Conservation (phyloP, 192 early-diverging fungal species). For the Coemansia sp. region DNA sequence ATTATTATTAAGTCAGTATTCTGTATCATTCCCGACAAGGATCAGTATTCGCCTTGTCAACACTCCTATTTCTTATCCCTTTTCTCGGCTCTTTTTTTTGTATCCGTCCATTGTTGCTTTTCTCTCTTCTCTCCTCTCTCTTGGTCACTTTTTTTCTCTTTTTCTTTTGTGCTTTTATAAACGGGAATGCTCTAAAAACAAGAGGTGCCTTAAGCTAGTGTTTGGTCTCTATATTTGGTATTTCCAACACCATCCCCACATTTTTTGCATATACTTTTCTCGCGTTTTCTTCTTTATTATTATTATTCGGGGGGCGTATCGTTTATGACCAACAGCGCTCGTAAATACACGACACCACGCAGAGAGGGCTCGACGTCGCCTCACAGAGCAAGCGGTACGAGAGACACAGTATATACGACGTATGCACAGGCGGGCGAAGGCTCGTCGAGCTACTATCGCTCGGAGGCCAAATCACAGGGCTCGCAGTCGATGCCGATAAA, state of each 20-base stretch:
- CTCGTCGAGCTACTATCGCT: neutral
- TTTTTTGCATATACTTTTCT: neutral
- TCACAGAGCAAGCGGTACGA: neutral
- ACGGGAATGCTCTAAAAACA: slow-evolving; percentile 3
- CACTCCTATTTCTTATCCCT: slow-evolving; percentile 4
- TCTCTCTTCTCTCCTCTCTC: neutral
- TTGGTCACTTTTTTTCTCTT: neutral
- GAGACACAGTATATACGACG: neutral
- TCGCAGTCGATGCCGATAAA: neutral
- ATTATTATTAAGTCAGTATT: slow-evolving; percentile 1
- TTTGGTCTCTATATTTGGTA: neutral
- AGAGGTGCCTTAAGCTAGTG: neutral
- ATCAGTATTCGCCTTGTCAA: slow-evolving; percentile 5
- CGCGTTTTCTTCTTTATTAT: neutral
- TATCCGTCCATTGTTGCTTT: neutral
- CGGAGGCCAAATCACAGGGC: neutral
- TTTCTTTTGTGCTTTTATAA: neutral
- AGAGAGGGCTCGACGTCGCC: slow-evolving; percentile 6
- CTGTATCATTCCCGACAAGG: slow-evolving; percentile 11
- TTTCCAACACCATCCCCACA: neutral
- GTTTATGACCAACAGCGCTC: neutral
- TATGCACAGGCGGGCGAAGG: neutral
- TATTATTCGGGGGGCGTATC: neutral
- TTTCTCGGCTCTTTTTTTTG: slow-evolving; percentile 11
- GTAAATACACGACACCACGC: slow-evolving; percentile 9